phyloP scores from a whole-genome alignment of 805 yeast genomes.

The Saccharomycopsis sp. region DNA sequence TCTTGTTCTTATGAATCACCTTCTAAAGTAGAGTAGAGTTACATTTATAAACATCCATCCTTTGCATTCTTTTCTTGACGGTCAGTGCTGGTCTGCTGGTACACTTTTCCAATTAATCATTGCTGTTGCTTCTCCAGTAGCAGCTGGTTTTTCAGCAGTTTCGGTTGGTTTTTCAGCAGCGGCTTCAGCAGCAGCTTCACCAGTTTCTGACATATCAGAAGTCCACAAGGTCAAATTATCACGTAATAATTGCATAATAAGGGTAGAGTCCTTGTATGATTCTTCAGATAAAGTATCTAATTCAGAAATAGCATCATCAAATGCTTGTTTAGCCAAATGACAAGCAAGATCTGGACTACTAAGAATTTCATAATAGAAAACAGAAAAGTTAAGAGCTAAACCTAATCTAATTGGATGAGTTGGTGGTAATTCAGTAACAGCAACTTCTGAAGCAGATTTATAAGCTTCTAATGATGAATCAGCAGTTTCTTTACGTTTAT shows the following conservation, averaged over 20 bases:
- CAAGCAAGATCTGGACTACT: slow-evolving; percentile 99
- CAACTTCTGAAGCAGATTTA: slow-evolving; percentile 93
- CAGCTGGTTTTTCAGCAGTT: neutral
- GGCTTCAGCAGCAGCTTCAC: slow-evolving; percentile 25
- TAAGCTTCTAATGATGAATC: slow-evolving; percentile 89
- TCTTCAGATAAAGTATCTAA: slow-evolving; percentile 96
- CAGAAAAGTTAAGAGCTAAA: slow-evolving; percentile 94
- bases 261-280: slow-evolving; percentile 95
- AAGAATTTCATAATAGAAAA: slow-evolving; percentile 95
- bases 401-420: slow-evolving; percentile 98
- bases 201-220: slow-evolving; percentile 78
- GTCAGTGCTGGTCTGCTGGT: no score
- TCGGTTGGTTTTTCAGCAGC: slow-evolving; percentile 23
- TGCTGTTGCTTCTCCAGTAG: neutral
- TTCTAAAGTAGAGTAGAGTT: no score
- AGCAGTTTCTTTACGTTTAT: slow-evolving; percentile 87
- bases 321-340: slow-evolving; percentile 97
- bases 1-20: no score
- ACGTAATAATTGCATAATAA: slow-evolving; percentile 97
- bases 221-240: slow-evolving; percentile 99
- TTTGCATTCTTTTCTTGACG: no score
- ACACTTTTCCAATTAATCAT: no score
- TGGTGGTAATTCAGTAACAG: slow-evolving; percentile 93
- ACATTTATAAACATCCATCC: no score
- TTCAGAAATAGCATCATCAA: slow-evolving; percentile 98